phyloP scores from a whole-genome alignment of 805 yeast species.

The Hanseniaspora taiwanica region DNA sequence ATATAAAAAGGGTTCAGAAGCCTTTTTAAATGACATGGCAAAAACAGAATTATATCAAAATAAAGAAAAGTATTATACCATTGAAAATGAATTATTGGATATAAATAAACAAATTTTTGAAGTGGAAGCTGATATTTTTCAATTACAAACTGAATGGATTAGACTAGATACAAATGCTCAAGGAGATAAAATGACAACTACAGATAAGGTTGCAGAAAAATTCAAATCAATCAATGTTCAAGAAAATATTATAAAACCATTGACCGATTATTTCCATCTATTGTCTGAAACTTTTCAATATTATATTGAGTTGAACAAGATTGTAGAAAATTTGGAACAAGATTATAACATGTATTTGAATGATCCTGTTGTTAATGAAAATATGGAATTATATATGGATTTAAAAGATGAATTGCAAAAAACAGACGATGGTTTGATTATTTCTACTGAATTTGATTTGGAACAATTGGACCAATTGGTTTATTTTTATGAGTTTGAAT shows the following conservation, averaged over 20 bases:
- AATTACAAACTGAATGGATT: not conserved
- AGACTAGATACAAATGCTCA: not conserved
- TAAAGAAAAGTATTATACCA: not conserved
- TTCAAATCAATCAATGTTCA: not conserved
- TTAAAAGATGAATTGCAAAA: conserved; percentile 16
- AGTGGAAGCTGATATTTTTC: not conserved
- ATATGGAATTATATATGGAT: conserved; percentile 42
- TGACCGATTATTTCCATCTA: not conserved
- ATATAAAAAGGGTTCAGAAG: conserved; percentile 38
- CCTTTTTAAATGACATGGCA: conserved; percentile 18
- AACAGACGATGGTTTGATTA: conserved; percentile 4
- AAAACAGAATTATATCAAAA: not conserved
- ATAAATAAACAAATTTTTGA: not conserved
- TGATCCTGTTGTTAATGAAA: conserved; percentile 72
- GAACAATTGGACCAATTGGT: conserved; percentile 1
- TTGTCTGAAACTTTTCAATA: conserved; percentile 4
- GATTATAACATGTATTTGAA: conserved; percentile 76
- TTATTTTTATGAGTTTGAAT: conserved; percentile 2
- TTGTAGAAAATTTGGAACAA: conserved; percentile 35
- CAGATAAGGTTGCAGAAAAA: not conserved
- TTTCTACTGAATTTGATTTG: not conserved
- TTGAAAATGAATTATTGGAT: not conserved
- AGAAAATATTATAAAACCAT: not conserved
- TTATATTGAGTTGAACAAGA: conserved; percentile 15
- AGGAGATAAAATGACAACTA: too few relatives aligned